Conservation (phyloP, 768 basidiomycete genomes). For the Phlebiopsis gigantea region DNA sequence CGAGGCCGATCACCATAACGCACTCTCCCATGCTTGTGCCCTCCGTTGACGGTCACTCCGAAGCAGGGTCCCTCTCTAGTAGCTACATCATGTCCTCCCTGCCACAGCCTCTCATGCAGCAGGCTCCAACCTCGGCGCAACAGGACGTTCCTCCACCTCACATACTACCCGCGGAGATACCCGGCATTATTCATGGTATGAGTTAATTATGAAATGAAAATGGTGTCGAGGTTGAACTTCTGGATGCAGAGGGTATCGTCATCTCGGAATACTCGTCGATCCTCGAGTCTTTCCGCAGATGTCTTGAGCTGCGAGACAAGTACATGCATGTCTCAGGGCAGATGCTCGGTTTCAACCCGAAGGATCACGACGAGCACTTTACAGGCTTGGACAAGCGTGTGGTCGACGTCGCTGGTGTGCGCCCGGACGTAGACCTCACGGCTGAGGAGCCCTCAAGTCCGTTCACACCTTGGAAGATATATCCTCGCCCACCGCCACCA, state of each 20-base stretch:
- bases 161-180: conserved; percentile 3
- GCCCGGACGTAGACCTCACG: conserved; percentile 49
- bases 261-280: conserved; percentile 31
- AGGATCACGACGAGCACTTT: conserved; percentile 82
- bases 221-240: neutral
- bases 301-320: conserved; percentile 91
- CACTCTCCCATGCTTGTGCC: conserved; percentile 16
- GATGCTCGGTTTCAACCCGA: conserved; percentile 90
- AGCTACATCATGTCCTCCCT: conserved; percentile 36
- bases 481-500: conserved; percentile 89
- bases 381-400: conserved; percentile 57
- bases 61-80: conserved; percentile 30
- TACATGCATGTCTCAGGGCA: conserved; percentile 88
- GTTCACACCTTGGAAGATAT: conserved; percentile 75
- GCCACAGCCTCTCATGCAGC: conserved; percentile 18
- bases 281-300: conserved; percentile 72
- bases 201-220: neutral
- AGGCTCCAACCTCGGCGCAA: conserved; percentile 1
- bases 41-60: conserved; percentile 10
- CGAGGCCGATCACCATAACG: conserved; percentile 19
- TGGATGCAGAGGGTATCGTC: conserved; percentile 6
- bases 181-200: conserved; percentile 14
- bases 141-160: conserved; percentile 7
- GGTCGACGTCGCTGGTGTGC: conserved; percentile 62
- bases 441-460: conserved; percentile 25